Evolutionary conservation across 805 yeast genomes (phyloP).

Genomic region (Clavispora carvajalis): DNA sequence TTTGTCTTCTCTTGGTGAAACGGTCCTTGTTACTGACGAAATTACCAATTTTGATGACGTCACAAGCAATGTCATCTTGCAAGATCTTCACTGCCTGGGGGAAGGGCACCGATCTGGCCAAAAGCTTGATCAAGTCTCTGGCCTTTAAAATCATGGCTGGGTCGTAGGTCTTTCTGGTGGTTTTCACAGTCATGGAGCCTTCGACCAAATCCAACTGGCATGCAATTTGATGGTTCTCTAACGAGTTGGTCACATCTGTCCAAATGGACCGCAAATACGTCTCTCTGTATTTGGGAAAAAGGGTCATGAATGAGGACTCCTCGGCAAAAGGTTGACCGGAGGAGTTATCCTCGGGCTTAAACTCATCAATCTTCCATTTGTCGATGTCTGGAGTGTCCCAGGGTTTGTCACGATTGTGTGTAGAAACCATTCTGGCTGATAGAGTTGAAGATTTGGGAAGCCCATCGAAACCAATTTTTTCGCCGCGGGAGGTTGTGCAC

Average conservation of each 20-base stretch:
- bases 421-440: conserved; percentile 75
- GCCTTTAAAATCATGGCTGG: conserved; percentile 93
- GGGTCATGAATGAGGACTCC: conserved; percentile 89
- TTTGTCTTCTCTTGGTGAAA: conserved; percentile 91
- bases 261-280: conserved; percentile 81
- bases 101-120: conserved; percentile 94
- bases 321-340: conserved; percentile 90
- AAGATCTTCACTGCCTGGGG: conserved; percentile 92
- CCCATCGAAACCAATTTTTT: conserved; percentile 3
- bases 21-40: conserved; percentile 87
- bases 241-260: conserved; percentile 84
- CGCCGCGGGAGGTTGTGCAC: background rate
- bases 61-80: conserved; percentile 92
- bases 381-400: conserved; percentile 96
- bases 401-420: conserved; percentile 92
- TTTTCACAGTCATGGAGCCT: conserved; percentile 95
- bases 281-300: conserved; percentile 96
- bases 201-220: conserved; percentile 87
- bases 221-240: conserved; percentile 70
- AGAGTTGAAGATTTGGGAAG: conserved; percentile 1
- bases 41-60: conserved; percentile 90
- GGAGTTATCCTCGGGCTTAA: conserved; percentile 82
- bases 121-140: conserved; percentile 85
- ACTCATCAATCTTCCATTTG: conserved; percentile 87
- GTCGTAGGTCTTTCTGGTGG: conserved; percentile 92